These are phyloP conservation scores for Fusarium metavorans DNA, from an alignment of 2,329 filamentous ascomycete species.

Conservation along the genomic window DNA sequence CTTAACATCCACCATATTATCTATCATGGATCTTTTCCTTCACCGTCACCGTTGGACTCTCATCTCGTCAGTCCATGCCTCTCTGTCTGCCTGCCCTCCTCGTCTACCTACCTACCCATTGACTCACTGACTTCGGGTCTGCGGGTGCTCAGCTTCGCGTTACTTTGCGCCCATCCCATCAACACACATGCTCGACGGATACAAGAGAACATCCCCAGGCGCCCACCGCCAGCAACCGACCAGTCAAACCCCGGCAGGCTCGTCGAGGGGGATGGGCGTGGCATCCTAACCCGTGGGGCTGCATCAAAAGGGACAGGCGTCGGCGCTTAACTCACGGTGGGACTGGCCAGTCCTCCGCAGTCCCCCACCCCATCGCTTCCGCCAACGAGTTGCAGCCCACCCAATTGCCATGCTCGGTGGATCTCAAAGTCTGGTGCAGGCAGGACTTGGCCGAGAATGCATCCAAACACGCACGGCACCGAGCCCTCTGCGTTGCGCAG, in stretches of 20 bases:
- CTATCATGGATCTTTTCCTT: background rate
- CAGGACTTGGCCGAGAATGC: background rate
- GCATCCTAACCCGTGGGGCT: constrained; percentile 53
- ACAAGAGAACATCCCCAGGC: constrained; percentile 32
- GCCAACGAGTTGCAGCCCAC: constrained; percentile 53
- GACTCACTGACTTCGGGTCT: background rate
- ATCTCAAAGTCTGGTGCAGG: constrained; percentile 12
- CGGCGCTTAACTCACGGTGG: constrained; percentile 66
- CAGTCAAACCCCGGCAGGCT: constrained; percentile 36
- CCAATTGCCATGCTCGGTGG: constrained; percentile 20
- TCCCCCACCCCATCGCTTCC: constrained; percentile 52
- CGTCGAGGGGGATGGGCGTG: constrained; percentile 41
- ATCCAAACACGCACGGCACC: constrained; percentile 6
- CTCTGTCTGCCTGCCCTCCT: background rate
- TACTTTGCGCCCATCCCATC: constrained; percentile 33
- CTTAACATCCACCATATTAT: background rate
- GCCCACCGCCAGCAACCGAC: constrained; percentile 26
- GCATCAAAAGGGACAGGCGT: constrained; percentile 64
- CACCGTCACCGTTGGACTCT: background rate
- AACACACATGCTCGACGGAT: constrained; percentile 22
- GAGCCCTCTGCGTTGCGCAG: constrained; percentile 4
- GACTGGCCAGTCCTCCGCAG: constrained; percentile 38
- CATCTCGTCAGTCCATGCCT: background rate
- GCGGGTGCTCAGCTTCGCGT: constrained; percentile 23
- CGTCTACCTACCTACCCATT: background rate